Conservation (phyloP, 225 moss, liverwort and hornwort genomes). For the Sphagnum contortum region DNA sequence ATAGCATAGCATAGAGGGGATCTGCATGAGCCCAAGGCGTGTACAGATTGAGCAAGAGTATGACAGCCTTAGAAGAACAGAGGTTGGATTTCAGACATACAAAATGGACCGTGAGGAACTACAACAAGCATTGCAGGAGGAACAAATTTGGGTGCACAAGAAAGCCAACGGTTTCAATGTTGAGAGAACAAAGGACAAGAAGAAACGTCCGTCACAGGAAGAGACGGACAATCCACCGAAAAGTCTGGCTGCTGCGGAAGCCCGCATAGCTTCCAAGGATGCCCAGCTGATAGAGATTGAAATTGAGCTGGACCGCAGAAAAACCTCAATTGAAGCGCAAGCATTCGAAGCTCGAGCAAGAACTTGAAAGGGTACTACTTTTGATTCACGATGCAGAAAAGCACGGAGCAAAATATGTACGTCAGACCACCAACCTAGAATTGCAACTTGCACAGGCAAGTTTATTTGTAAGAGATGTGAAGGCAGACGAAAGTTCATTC, state of each 20-base stretch:
- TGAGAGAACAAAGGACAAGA: not conserved
- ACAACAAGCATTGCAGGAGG: conserved; percentile 21
- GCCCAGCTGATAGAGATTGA: conserved; percentile 32
- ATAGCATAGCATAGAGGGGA: too few relatives aligned
- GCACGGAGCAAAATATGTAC: conserved; percentile 21
- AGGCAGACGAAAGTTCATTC: too few relatives aligned
- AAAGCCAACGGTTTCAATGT: not conserved
- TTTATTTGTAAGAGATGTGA: conserved; percentile 12
- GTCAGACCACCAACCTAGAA: conserved; percentile 15
- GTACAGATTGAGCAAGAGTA: conserved; percentile 42
- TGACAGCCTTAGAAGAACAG: conserved; percentile 25
- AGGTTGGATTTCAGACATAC: conserved; percentile 36
- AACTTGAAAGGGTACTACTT: conserved; percentile 32
- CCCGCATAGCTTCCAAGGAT: conserved; percentile 15
- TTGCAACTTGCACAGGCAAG: conserved; percentile 31
- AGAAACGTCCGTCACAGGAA: conserved; percentile 4
- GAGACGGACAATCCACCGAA: conserved; percentile 10
- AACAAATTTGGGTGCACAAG: conserved; percentile 4
- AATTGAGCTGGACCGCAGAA: conserved; percentile 26
- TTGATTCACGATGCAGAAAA: conserved; percentile 34
- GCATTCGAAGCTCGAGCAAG: conserved; percentile 23
- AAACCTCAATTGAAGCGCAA: conserved; percentile 37
- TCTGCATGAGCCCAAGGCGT: too few relatives aligned
- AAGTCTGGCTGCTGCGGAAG: conserved; percentile 18
- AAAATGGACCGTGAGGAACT: conserved; percentile 24